These are phyloP conservation scores for Magnaporthiopsis rhizophila DNA, from an alignment of 2,329 filamentous ascomycete genomes.

Conservation along the genomic window DNA sequence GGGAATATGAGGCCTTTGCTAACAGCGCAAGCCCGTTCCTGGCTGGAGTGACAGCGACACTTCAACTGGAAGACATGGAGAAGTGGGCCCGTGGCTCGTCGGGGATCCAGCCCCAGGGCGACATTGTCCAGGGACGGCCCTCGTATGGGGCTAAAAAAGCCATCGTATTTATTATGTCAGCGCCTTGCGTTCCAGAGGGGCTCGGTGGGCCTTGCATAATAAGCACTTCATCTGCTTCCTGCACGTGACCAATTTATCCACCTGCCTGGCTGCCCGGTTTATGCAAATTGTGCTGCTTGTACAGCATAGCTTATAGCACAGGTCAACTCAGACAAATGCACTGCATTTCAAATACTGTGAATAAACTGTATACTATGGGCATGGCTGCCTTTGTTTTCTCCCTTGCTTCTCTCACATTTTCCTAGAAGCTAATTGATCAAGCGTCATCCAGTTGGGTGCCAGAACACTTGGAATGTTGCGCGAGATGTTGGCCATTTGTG, in stretches of 20 bases:
- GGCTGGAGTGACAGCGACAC: neutral
- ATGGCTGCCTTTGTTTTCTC: too few relatives aligned
- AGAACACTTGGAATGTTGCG: neutral
- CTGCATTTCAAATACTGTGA: too few relatives aligned
- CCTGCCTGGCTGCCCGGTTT: neutral
- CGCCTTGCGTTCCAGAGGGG: neutral
- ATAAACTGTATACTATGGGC: too few relatives aligned
- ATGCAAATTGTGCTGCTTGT: neutral
- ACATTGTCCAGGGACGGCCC: neutral
- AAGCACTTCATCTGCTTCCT: neutral
- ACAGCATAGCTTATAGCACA: neutral
- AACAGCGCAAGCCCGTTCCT: neutral
- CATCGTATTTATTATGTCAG: neutral
- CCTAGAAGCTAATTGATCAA: too few relatives aligned
- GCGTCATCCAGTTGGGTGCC: too few relatives aligned
- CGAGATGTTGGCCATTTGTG: neutral
- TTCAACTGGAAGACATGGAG: neutral
- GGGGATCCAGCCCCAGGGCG: neutral
- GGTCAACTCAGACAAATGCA: neutral
- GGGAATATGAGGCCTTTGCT: neutral
- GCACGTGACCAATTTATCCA: neutral
- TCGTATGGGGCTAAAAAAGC: neutral
- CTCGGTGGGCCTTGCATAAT: neutral
- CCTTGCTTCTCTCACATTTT: neutral
- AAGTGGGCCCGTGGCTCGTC: neutral